A percentile compares a stretch with the other conserved stretches of the same genome.
phyloP scores from a whole-genome alignment of 2,329 filamentous ascomycete genomes.

The Trichophyton rubrum region DNA sequence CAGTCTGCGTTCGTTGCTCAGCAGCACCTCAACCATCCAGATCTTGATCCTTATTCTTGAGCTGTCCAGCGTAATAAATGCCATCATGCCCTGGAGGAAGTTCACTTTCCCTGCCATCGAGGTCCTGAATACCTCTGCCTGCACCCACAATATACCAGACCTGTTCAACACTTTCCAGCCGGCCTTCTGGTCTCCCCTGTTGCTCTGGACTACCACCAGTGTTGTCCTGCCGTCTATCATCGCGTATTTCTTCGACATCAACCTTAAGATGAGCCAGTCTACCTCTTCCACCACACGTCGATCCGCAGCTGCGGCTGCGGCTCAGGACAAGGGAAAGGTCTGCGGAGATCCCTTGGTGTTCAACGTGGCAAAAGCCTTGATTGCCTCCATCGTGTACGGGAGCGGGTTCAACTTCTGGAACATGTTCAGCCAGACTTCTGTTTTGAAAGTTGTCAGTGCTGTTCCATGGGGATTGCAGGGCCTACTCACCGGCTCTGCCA shows the following conservation, averaged over 20 bases:
- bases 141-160: constrained; percentile 60
- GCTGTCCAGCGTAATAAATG: constrained; percentile 53
- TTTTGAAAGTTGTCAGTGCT: constrained; percentile 27
- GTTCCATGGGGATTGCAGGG: constrained; percentile 30
- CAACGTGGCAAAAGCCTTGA: constrained; percentile 73
- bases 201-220: constrained; percentile 64
- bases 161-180: constrained; percentile 63
- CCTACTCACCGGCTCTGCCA: constrained; percentile 30
- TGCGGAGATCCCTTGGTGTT: constrained; percentile 74
- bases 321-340: constrained; percentile 38
- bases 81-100: constrained; percentile 59
- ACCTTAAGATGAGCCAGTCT: constrained; percentile 35
- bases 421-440: constrained; percentile 24
- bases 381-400: constrained; percentile 69
- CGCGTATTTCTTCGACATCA: constrained; percentile 88
- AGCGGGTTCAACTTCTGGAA: constrained; percentile 32
- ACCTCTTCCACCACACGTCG: constrained; percentile 19
- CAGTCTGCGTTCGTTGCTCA: constrained; percentile 55
- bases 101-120: constrained; percentile 55
- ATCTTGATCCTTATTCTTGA: constrained; percentile 57
- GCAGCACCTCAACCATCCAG: constrained; percentile 54
- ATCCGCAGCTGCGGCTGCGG: constrained; percentile 12
- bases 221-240: constrained; percentile 55
- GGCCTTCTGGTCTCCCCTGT: constrained; percentile 72
- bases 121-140: constrained; percentile 39